Evolutionary conservation across 1,284 basidiomycete genomes (phyloP), one percentile per base, ranked within the genome.

Genomic region (Prillingera fragicola): DNA sequence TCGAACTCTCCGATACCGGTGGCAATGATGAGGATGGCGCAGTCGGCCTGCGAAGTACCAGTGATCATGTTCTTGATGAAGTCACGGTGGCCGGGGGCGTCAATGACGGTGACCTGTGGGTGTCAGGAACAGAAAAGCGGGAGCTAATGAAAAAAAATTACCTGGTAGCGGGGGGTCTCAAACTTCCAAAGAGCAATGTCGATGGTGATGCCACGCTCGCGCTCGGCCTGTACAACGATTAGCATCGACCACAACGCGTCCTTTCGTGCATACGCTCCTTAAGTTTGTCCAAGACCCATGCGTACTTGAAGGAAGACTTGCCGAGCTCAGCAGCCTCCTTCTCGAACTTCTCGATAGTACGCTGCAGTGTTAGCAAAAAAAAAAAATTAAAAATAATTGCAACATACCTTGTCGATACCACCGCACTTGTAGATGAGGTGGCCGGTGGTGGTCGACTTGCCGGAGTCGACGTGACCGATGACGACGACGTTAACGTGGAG

Each of bases 21-120:
- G 67, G 92, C 94, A 67, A 99, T 99, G 81, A 99, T 97, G 75
- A 99, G 90, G 73, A 98, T 86, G 71, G 91, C 94, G 72, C 94
- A 97, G 77, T 97, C 94, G 73, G 94, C 94, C 82, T 97, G 94
- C 69, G 94, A 97, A 71, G 94, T 98, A 83, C 94, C 94, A 56
- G 91, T 97, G 74, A 97, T 97, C 91, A 97, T 96, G 88, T 96
- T 98, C 82, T 99, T 99, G 84, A 99, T 99, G 79, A 99, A 99
- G 75, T 99, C 95, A 85, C 94, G 91, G 79, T 98, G 95, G 73
- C 94, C 95, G 45, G 94, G 95, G 75, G 94, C 95, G 74, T 96
- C 92, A 40, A 61, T 60, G 73, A 87, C 85, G 47, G 85, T 88
- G 62, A 88, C 84, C 75, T n/a, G n/a, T n/a, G n/a, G n/a, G n/a